Evolutionary conservation across 2,329 filamentous ascomycete species (phyloP).

Genomic region (Neophaeococcomyces aloes): DNA sequence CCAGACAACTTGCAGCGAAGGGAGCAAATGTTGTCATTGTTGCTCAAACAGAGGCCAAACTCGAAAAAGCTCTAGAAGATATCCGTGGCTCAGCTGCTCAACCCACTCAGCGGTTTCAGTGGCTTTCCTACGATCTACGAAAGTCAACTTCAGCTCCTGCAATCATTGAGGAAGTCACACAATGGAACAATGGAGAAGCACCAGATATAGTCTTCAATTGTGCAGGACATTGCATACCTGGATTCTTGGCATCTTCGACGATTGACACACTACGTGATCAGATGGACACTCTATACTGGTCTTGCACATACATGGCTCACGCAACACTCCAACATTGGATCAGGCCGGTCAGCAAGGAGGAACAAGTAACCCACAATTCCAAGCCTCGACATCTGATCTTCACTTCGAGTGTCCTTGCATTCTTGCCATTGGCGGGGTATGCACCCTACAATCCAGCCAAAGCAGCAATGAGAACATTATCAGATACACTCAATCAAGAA

Average conservation of each 20-base stretch:
- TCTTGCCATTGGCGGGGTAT: slow-evolving; percentile 73
- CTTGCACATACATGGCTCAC: slow-evolving; percentile 74
- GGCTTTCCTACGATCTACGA: slow-evolving; percentile 73
- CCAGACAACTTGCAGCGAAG: slow-evolving; percentile 62
- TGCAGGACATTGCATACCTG: slow-evolving; percentile 63
- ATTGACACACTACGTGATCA: slow-evolving; percentile 58
- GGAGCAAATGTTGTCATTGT: slow-evolving; percentile 83
- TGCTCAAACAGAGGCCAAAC: slow-evolving; percentile 64
- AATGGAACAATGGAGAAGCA: slow-evolving; percentile 63
- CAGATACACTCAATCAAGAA: slow-evolving; percentile 76
- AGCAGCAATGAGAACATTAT: slow-evolving; percentile 69
- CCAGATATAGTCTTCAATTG: slow-evolving; percentile 89
- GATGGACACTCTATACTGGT: slow-evolving; percentile 91
- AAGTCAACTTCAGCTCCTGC: slow-evolving; percentile 56
- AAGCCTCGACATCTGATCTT: slow-evolving; percentile 67
- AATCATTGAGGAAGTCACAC: slow-evolving; percentile 59
- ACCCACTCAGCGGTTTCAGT: slow-evolving; percentile 66
- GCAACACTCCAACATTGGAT: slow-evolving; percentile 69
- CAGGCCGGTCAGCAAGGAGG: slow-evolving; percentile 25
- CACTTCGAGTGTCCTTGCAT: slow-evolving; percentile 65
- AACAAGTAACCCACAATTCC: slow-evolving; percentile 21
- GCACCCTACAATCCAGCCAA: slow-evolving; percentile 74
- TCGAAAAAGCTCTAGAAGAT: slow-evolving; percentile 57
- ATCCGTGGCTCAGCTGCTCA: slow-evolving; percentile 52
- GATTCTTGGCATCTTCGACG: slow-evolving; percentile 66